Evolutionary conservation across 2,329 filamentous ascomycete species (phyloP).

Genomic region (Akanthomyces dipterigenus): DNA sequence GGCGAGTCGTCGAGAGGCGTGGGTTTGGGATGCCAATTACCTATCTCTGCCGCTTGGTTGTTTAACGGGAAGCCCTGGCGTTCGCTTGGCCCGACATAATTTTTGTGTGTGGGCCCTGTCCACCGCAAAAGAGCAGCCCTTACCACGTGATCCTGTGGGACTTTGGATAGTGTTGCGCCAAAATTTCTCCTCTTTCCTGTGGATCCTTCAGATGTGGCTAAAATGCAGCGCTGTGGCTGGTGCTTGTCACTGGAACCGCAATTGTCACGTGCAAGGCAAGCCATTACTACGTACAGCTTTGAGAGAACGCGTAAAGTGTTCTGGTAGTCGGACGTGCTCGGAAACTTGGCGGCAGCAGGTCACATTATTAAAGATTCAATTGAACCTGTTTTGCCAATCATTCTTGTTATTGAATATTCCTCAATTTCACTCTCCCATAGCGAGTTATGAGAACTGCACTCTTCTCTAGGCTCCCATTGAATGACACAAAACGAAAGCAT

Average conservation of each 20-base stretch:
- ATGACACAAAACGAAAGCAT: neutral
- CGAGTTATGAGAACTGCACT: neutral
- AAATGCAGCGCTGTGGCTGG: neutral
- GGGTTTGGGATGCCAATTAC: slow-evolving; percentile 23
- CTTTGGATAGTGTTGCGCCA: neutral
- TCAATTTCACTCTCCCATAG: neutral
- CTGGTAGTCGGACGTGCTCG: neutral
- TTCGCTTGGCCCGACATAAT: slow-evolving; percentile 25
- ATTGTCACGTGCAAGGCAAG: neutral
- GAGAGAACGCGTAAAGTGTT: slow-evolving; percentile 10
- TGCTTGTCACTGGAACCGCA: too few relatives aligned
- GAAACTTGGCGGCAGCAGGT: neutral
- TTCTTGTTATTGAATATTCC: neutral
- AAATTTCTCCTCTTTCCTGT: neutral
- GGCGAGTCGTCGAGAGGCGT: slow-evolving; percentile 17
- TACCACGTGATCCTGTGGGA: slow-evolving; percentile 27
- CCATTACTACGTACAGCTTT: neutral
- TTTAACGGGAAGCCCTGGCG: slow-evolving; percentile 27
- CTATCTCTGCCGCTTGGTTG: slow-evolving; percentile 35
- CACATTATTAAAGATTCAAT: neutral
- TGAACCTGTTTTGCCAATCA: neutral
- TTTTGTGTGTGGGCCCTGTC: slow-evolving; percentile 31
- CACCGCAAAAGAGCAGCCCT: slow-evolving; percentile 20
- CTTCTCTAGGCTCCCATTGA: neutral
- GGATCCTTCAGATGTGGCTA: slow-evolving; percentile 5